Evolutionary conservation across 2,329 filamentous ascomycete species (phyloP).

Genomic region (Verticillium nubilum): DNA sequence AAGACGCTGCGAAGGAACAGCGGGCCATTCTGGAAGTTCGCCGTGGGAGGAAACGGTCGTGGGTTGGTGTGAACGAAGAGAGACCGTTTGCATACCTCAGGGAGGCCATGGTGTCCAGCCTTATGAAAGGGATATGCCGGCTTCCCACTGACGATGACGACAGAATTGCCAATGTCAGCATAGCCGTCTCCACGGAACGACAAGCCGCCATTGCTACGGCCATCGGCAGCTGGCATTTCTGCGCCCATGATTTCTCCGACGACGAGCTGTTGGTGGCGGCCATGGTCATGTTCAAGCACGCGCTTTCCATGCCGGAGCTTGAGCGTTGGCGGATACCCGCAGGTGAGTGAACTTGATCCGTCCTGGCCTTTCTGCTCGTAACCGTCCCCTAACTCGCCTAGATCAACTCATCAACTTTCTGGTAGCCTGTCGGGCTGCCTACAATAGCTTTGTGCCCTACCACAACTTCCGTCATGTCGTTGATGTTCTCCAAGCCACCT

Average conservation of each 20-base stretch:
- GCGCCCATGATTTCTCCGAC: conserved; percentile 81
- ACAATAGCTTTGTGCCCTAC: conserved; percentile 93
- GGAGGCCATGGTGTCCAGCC: conserved; percentile 86
- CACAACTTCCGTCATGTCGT: conserved; percentile 98
- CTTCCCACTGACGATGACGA: conserved; percentile 54
- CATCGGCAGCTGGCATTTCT: conserved; percentile 80
- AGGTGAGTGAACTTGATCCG: conserved; percentile 45
- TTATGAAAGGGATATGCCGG: conserved; percentile 87
- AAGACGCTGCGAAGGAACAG: conserved; percentile 69
- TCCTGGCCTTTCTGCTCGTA: conserved; percentile 11
- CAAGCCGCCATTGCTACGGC: conserved; percentile 60
- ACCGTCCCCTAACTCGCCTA: conserved; percentile 37
- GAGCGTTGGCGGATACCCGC: conserved; percentile 73
- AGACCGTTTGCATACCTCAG: conserved; percentile 85
- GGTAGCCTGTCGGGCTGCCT: conserved; percentile 84
- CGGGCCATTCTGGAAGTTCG: conserved; percentile 66
- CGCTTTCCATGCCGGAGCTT: conserved; percentile 74
- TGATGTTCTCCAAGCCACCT: conserved; percentile 90
- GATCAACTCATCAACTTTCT: conserved; percentile 82
- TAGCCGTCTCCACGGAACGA: conserved; percentile 62
- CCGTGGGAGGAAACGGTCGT: conserved; percentile 77
- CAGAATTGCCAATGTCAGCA: conserved; percentile 57
- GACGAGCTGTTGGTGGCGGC: conserved; percentile 85
- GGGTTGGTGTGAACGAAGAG: conserved; percentile 82
- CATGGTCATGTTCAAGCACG: conserved; percentile 86